Percentiles rank a stretch among this genome's conserved stretches.
Evolutionary conservation across 1,284 basidiomycete species (phyloP).

Genomic region (Sanghuangporus baumii): DNA sequence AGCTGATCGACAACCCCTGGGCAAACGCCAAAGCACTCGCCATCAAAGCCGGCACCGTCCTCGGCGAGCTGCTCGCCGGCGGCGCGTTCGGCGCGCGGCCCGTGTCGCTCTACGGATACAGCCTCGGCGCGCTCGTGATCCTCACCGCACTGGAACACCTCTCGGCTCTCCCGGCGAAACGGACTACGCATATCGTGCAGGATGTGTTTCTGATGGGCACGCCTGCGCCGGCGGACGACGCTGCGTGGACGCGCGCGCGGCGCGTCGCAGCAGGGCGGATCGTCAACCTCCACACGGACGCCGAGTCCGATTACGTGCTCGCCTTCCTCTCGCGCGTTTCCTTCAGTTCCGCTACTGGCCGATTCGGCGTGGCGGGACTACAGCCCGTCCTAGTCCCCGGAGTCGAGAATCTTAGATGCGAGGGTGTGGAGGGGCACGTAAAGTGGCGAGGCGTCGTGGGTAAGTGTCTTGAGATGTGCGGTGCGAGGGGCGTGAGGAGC

Average conservation of each 20-base stretch:
- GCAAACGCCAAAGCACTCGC: slow-evolving; percentile 49
- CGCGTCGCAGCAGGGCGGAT: slow-evolving; percentile 63
- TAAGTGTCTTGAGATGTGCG: slow-evolving; percentile 34
- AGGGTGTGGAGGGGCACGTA: slow-evolving; percentile 47
- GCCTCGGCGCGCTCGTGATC: slow-evolving; percentile 49
- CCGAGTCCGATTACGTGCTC: slow-evolving; percentile 64
- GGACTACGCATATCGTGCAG: slow-evolving; percentile 53
- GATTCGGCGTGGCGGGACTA: slow-evolving; percentile 67
- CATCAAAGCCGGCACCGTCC: slow-evolving; percentile 48
- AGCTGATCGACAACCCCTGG: slow-evolving; percentile 59
- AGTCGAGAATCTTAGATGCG: slow-evolving; percentile 63
- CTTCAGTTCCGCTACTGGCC: slow-evolving; percentile 46
- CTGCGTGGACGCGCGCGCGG: slow-evolving; percentile 58
- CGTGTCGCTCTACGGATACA: slow-evolving; percentile 51
- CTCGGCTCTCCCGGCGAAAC: slow-evolving; percentile 32
- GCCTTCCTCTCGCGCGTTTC: slow-evolving; percentile 56
- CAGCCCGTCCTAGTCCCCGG: slow-evolving; percentile 58
- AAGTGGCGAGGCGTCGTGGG: slow-evolving; percentile 51
- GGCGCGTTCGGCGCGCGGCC: slow-evolving; percentile 53
- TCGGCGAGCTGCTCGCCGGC: slow-evolving; percentile 46
- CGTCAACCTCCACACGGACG: slow-evolving; percentile 61
- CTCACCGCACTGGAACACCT: slow-evolving; percentile 42
- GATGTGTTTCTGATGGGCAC: slow-evolving; percentile 74
- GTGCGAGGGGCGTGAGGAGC: slow-evolving; percentile 35
- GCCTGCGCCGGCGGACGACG: slow-evolving; percentile 49